These are phyloP conservation scores for Colletotrichum sp. DNA, from an alignment of 2,329 filamentous ascomycete species.

Conservation along the genomic window DNA sequence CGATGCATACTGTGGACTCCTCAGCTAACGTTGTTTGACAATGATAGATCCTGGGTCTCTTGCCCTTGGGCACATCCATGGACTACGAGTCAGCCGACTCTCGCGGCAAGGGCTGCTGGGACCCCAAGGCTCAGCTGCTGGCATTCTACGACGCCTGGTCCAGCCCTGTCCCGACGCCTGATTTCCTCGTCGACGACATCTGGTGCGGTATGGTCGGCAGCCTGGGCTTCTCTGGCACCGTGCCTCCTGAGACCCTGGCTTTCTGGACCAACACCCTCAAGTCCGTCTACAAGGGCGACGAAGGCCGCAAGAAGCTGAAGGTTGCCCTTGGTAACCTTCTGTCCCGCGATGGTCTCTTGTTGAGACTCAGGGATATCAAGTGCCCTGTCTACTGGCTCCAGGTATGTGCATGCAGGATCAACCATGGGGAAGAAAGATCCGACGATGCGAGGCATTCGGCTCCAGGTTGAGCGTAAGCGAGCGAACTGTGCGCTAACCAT, in stretches of 20 bases:
- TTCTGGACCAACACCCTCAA: constrained; percentile 54
- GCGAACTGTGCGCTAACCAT: background rate
- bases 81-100: constrained; percentile 54
- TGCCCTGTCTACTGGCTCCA: constrained; percentile 60
- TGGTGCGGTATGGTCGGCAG: constrained; percentile 50
- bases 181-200: constrained; percentile 51
- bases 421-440: background rate
- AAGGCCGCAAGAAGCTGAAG: constrained; percentile 52
- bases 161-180: constrained; percentile 40
- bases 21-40: background rate
- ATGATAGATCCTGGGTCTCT: constrained; percentile 48
- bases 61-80: constrained; percentile 57
- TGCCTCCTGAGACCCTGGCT: constrained; percentile 36
- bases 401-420: constrained; percentile 32
- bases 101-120: constrained; percentile 53
- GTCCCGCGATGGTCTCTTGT: constrained; percentile 51
- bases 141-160: constrained; percentile 49
- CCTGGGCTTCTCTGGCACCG: constrained; percentile 50
- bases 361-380: constrained; percentile 49
- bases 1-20: background rate
- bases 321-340: constrained; percentile 49
- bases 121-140: constrained; percentile 44
- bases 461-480: background rate
- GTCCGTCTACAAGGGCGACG: constrained; percentile 52
- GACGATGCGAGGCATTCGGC: background rate